Base-by-base conservation (phyloP, 345 rosid genomes). In the Leavenworthia alabamica region DNA sequence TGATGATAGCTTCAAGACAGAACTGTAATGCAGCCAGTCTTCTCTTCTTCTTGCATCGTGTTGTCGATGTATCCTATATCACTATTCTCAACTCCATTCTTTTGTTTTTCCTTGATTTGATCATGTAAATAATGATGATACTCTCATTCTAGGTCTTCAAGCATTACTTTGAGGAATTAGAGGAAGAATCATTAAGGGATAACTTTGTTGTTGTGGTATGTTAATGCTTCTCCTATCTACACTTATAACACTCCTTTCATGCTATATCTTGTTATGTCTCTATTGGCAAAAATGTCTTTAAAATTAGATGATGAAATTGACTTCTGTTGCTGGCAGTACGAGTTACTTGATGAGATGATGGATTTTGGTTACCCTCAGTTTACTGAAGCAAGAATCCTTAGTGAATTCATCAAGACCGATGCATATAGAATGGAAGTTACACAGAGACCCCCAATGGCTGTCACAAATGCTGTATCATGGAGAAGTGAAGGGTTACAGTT, bases 131-230 rank as follows among this genome's bases (percentile, higher is more conserved):
- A n/a, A n/a, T n/a, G n/a, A n/a, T n/a, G n/a, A 8, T 37, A 59
- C 52, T 60, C 52, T 15, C n/a, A n/a, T 17, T 60, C 14, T 52
- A 72, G 76, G 99, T 93, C 35, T 90, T 89, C 74, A 93, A 93
- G 83, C 99, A 93, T 79, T 93, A 93, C 73, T 93, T 93, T 41
- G 97, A 93, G 73, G 92, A 87, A 72, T 73, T 93, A 62, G 99
- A 93, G 55, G 99, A 93, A 78, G 99, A 93, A 75, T 93, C 99
- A 0, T 82, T 93, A 50, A 80, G 97, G 70, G 99, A 93, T 79
- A 93, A 93, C 81, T 93, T 93, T 69, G 99, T 93, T 43, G 96
- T 93, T 5, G 97, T 93, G 95, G 99, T 93, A 75, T 56, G 94
- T 75, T 7, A 37, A 11, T 24, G 8, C 64, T 60, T 63, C 56